These are phyloP conservation scores for Emericellopsis atlantica DNA, from an alignment of 2,329 filamentous ascomycete genomes.

Conservation along the genomic window DNA sequence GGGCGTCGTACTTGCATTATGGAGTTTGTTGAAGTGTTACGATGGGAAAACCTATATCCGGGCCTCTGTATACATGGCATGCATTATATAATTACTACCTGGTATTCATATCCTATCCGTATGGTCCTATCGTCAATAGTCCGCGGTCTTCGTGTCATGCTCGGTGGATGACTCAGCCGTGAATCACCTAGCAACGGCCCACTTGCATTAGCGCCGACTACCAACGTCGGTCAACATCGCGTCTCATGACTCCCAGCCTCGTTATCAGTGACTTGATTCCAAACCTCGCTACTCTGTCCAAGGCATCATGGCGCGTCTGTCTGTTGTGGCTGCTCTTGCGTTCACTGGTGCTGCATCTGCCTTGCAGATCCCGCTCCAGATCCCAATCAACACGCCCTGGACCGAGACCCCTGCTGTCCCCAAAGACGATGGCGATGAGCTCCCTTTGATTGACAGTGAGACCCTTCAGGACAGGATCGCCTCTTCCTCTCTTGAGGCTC, in stretches of 20 bases:
- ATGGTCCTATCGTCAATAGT: too few species aligned
- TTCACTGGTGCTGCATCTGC: constrained; percentile 2
- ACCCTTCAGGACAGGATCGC: constrained; percentile 44
- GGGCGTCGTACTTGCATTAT: too few species aligned
- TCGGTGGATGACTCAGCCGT: too few species aligned
- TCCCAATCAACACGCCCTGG: constrained; percentile 1
- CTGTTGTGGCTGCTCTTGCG: constrained; percentile 3
- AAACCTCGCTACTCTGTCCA: neutral
- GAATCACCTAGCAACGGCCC: too few species aligned
- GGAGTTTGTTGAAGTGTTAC: too few species aligned
- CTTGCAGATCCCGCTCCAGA: constrained; percentile 5
- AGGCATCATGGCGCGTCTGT: neutral
- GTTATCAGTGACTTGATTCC: neutral
- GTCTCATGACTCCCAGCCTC: neutral
- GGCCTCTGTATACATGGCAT: too few species aligned
- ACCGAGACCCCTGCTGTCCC: neutral
- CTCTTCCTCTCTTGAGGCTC: constrained; percentile 39
- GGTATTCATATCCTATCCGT: too few species aligned
- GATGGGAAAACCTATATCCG: too few species aligned
- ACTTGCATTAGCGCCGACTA: too few species aligned
- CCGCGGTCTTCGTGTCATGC: too few species aligned
- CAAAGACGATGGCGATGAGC: constrained; percentile 6
- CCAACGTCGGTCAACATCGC: too few species aligned
- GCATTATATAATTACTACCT: too few species aligned
- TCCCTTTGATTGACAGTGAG: constrained; percentile 36